Evolutionary conservation across 306 rosid species (phyloP), one percentile per base, ranked within the genome.

Genomic region (Trifolium pratense): DNA sequence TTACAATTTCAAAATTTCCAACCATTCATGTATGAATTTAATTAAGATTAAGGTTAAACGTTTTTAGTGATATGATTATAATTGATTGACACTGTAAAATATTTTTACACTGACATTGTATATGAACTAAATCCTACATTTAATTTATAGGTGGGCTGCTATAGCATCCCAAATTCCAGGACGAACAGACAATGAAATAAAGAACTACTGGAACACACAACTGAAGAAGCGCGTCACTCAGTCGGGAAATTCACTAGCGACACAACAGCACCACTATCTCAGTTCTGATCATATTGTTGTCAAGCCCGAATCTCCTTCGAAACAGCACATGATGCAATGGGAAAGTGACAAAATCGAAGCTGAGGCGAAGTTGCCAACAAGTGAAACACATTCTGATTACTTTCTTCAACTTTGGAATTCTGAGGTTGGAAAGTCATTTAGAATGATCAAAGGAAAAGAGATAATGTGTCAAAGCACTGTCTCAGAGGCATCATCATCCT

Each of bases 191-290:
- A 84, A 84, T 53, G 88, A 81, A 70, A 67, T 87, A 4, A 81
- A 87, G 70, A 84, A 87, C 80, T 84, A 76, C 9, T 87, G 86
- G 90, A 87, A 87, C 85, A 84, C 90, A 0, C 83, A 84, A 71
- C 45, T 84, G 49, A 84, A 77, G 80, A 84, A 84, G 80, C 85
- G 83, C 1, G 5, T 57, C 56, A 1, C 39, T 34, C 39, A 6
- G 2, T 34, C 39, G 1, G 39, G 39, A 34, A 34, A 34, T 34
- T 34, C 39, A 34, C 39, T 34, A 6, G 39, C 39, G 9, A 34
- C 39, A 34, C 39, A 34, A 7, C 39, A 34, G 39, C 9, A 34
- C 9, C 39, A 6, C 39, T 7, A 7, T 34, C 39, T 34, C 39
- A 34, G 9, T 34, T 34, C 39, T 1, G 39, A 34, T 34, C 39